Evolutionary conservation across 2,329 filamentous ascomycete species (phyloP).

Genomic region (Alternaria incomplexa): DNA sequence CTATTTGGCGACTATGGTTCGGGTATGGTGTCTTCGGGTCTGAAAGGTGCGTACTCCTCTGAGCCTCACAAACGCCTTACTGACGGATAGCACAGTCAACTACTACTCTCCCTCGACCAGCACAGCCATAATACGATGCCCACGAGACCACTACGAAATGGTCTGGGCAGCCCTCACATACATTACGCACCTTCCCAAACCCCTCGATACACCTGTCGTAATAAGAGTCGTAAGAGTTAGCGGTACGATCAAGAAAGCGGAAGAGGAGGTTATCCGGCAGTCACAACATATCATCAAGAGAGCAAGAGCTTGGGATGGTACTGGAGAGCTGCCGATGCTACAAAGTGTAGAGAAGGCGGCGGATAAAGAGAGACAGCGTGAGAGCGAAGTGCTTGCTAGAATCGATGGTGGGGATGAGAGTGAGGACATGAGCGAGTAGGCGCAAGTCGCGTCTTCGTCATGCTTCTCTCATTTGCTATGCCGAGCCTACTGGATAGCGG

Average conservation of each 20-base stretch:
- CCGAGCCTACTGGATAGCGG: neutral
- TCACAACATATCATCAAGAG: slow-evolving; percentile 74
- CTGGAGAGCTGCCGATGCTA: slow-evolving; percentile 15
- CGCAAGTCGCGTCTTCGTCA: neutral
- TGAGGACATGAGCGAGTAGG: slow-evolving; percentile 31
- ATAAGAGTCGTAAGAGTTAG: slow-evolving; percentile 86
- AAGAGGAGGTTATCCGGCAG: slow-evolving; percentile 84
- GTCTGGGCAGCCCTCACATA: slow-evolving; percentile 90
- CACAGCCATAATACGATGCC: slow-evolving; percentile 87
- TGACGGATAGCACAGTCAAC: slow-evolving; percentile 67
- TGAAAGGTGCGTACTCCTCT: slow-evolving; percentile 63
- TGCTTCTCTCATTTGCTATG: neutral
- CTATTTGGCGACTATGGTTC: slow-evolving; percentile 80
- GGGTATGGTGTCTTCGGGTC: slow-evolving; percentile 71
- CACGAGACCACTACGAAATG: slow-evolving; percentile 81
- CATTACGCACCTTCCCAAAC: slow-evolving; percentile 71
- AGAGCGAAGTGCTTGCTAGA: slow-evolving; percentile 21
- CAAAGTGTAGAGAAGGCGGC: slow-evolving; percentile 32
- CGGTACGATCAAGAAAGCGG: slow-evolving; percentile 89
- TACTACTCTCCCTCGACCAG: slow-evolving; percentile 92
- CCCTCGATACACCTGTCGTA: slow-evolving; percentile 69
- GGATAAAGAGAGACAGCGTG: slow-evolving; percentile 25
- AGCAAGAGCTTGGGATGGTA: slow-evolving; percentile 58
- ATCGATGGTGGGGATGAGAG: slow-evolving; percentile 23
- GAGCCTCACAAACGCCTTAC: neutral